Evolutionary conservation across 306 rosid species (phyloP).

Genomic region (Quercus agrifolia): DNA sequence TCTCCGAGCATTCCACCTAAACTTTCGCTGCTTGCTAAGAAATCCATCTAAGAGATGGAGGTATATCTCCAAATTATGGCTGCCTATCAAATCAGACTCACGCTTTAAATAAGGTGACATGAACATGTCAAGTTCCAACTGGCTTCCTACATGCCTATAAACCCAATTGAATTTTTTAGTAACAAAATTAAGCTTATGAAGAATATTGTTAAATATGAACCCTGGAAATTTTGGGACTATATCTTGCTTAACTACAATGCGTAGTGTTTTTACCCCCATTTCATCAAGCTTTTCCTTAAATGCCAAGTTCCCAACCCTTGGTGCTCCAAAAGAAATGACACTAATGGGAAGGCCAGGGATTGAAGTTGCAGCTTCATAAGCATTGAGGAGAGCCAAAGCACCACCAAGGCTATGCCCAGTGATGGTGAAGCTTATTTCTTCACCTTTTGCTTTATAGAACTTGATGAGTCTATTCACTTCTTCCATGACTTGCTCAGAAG

Average conservation of each 20-base stretch:
- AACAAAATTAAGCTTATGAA: constrained; percentile 35
- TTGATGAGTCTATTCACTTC: constrained; percentile 37
- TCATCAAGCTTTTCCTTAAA: constrained; percentile 47
- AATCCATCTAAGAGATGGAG: constrained; percentile 70
- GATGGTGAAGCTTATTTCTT: constrained; percentile 58
- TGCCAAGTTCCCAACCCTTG: constrained; percentile 63
- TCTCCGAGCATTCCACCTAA: constrained; percentile 51
- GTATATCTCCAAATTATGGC: constrained; percentile 56
- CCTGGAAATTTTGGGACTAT: constrained; percentile 58
- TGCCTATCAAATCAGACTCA: constrained; percentile 39
- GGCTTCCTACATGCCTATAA: constrained; percentile 53
- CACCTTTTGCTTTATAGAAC: constrained; percentile 34
- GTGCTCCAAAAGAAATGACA: constrained; percentile 72
- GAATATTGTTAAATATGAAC: constrained; percentile 24
- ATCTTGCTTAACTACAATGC: constrained; percentile 54
- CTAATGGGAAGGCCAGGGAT: constrained; percentile 34
- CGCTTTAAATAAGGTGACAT: constrained; percentile 51
- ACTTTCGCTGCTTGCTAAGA: constrained; percentile 12
- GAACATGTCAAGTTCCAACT: constrained; percentile 39
- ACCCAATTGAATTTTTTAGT: constrained; percentile 49
- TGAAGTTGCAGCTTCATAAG: constrained; percentile 43
- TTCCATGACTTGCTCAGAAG: constrained; percentile 61
- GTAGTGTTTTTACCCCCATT: constrained; percentile 43
- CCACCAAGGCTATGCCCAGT: constrained; percentile 85
- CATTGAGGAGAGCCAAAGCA: constrained; percentile 59